Evolutionary conservation across 164 flowering plant species (phyloP), one percentile per base, ranked within the genome.

Genomic region (Vitis rotundifolia): DNA sequence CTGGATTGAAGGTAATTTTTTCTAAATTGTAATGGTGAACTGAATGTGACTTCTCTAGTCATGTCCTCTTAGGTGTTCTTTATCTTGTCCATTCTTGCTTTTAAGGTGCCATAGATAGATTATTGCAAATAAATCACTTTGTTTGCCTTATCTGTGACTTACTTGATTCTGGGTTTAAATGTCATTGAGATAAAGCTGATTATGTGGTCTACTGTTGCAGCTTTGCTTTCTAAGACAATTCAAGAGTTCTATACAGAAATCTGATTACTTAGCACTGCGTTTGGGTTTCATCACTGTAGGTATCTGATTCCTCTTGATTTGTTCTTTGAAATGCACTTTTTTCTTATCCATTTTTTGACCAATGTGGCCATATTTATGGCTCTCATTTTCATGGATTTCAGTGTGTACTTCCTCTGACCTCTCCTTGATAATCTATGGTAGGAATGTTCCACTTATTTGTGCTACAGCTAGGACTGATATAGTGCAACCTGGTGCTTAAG

Each of bases 261-360:
- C 95, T 49, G 97, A 94, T 73, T 94, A 91, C 78, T 69, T 85
- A 82, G 97, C 95, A 48, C 72, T 94, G 69, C 91, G 97, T 19
- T 70, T 87, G 79, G 98, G 97, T 54, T 92, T 94, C 85, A 80
- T 94, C 78, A 86, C 89, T 52, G 99, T 94, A 74, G 73, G 98
- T 85, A 77, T 71, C 68, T 75, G 47, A 11, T 67, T 71, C 68
- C 52, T 63, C 44, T 52, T 47, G 18, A 26, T 48, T 10, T 65
- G 49, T 64, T 68, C 16, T 26, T 16, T 53, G 19, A 12, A 11
- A 19, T 58, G 2, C 8, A 9, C 26, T 47, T 18, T 55, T 49
- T 49, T 12, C 54, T 18, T 12, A 19, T 13, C 16, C 11, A 19
- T 28, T 47, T 55, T 11, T 5, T 12, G 26, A 2, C 48, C 31